Base-by-base conservation (phyloP, 371 early-diverging fungal genomes). In the Thermomucor indicae-seudaticae region DNA sequence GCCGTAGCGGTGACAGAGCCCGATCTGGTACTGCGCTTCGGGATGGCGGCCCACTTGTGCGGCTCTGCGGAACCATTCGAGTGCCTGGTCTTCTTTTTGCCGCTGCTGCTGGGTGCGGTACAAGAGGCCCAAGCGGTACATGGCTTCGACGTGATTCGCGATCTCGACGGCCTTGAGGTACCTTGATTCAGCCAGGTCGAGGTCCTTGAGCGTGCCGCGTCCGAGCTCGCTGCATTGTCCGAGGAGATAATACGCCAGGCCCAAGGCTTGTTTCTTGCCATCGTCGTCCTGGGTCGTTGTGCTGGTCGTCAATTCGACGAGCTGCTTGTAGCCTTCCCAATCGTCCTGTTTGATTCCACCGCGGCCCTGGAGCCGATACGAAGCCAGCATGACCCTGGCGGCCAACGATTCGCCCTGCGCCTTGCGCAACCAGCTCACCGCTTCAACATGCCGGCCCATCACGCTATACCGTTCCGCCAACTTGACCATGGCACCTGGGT, bases 1-100 rank as follows among this genome's bases (percentile, higher is more conserved):
- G 4, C 72, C 68, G 16, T 58, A 35, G 12, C 49, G 27, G 32
- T 72, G 72, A 49, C 41, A 62, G 6, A 67, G 20, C 2, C 72
- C 72, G 4, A 67, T 39, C 14, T 63, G 58, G 20, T 55, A 72
- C 31, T 57, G 61, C n/a, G 72, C 60, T 6, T 58, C 59, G 2
- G 39, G 22, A 30, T 62, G 57, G 17, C 51, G 8, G 12, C 31
- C 31, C 19, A 30, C n/a, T n/a, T 49, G 47, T 14, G 58, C 58
- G 8, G 58, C 58, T 29, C 29, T 28, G 0, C 43, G 46, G n/a
- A 44, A 51, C 52, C 51, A 51, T 20, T 51, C 50, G n/a, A 57
- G 41, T 6, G 52, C 58, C 11, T 24, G 28, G n/a, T n/a, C n/a
- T n/a, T n/a, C n/a, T n/a, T n/a, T n/a, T n/a, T n/a, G n/a, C n/a